These are phyloP conservation scores for Acidiella bohemica DNA, from an alignment of 495 filamentous ascomycete species.

Conservation along the genomic window DNA sequence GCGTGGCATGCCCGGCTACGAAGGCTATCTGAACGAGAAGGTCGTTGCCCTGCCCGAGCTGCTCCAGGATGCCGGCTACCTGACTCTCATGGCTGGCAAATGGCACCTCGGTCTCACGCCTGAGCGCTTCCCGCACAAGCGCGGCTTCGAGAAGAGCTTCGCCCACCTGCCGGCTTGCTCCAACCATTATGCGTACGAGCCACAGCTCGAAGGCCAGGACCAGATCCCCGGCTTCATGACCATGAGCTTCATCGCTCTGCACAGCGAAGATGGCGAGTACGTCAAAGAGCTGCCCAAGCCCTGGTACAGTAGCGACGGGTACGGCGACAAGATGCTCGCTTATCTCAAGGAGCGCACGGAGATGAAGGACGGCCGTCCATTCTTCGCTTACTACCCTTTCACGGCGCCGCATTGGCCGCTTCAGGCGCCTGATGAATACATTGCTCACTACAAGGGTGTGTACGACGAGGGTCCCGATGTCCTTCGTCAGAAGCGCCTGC, in stretches of 20 bases:
- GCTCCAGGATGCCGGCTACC: slow-evolving; percentile 47
- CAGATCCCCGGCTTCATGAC: slow-evolving; percentile 27
- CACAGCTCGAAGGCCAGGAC: slow-evolving; percentile 30
- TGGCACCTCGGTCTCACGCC: slow-evolving; percentile 35
- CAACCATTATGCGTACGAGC: slow-evolving; percentile 51
- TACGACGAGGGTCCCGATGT: slow-evolving; percentile 35
- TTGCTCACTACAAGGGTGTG: slow-evolving; percentile 29
- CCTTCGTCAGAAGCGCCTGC: slow-evolving; percentile 26
- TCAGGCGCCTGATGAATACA: slow-evolving; percentile 27
- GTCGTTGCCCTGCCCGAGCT: slow-evolving; percentile 51
- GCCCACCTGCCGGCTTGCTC: slow-evolving; percentile 43
- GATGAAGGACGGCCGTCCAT: slow-evolving; percentile 30
- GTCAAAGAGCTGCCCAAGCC: slow-evolving; percentile 35
- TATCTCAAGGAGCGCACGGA: slow-evolving; percentile 37
- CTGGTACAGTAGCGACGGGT: slow-evolving; percentile 33
- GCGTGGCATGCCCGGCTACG: slow-evolving; percentile 47
- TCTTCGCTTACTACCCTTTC: slow-evolving; percentile 35
- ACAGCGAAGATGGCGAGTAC: slow-evolving; percentile 46
- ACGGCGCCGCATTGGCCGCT: slow-evolving; percentile 37
- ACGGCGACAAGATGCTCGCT: slow-evolving; percentile 29
- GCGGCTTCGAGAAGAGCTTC: slow-evolving; percentile 32
- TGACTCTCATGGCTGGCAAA: slow-evolving; percentile 50
- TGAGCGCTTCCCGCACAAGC: slow-evolving; percentile 19
- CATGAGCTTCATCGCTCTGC: slow-evolving; percentile 36
- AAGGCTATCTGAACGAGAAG: slow-evolving; percentile 50